Evolutionary conservation across 2,329 filamentous ascomycete genomes (phyloP).

Genomic region (Pyricularia sp.): DNA sequence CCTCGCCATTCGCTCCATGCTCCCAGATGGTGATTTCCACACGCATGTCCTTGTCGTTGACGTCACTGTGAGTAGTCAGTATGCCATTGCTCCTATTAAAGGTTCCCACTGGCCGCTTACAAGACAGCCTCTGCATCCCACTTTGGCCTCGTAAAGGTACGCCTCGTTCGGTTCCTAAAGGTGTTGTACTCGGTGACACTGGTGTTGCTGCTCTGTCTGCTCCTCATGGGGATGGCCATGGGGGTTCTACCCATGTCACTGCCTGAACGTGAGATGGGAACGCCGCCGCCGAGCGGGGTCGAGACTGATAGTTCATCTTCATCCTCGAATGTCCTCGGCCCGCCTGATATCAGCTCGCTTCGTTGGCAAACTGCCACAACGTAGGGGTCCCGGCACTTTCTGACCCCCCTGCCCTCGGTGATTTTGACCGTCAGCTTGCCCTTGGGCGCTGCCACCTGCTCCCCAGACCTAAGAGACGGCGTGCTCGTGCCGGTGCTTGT

Average conservation of each 20-base stretch:
- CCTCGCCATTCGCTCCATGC: slow-evolving; percentile 66
- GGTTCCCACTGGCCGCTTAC: slow-evolving; percentile 44
- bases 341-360: slow-evolving; percentile 90
- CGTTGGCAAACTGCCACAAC: slow-evolving; percentile 95
- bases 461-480: slow-evolving; percentile 35
- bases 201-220: slow-evolving; percentile 92
- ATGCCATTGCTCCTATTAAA: neutral
- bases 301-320: slow-evolving; percentile 39
- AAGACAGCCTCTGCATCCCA: slow-evolving; percentile 96
- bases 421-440: slow-evolving; percentile 90
- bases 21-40: slow-evolving; percentile 94
- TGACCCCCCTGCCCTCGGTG: slow-evolving; percentile 71
- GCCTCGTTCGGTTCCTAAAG: slow-evolving; percentile 47
- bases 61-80: slow-evolving; percentile 54
- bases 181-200: slow-evolving; percentile 61
- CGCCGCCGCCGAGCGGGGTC: slow-evolving; percentile 37
- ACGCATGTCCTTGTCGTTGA: slow-evolving; percentile 82
- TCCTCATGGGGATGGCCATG: slow-evolving; percentile 95
- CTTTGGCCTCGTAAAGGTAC: slow-evolving; percentile 69
- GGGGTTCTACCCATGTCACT: slow-evolving; percentile 73
- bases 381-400: slow-evolving; percentile 81
- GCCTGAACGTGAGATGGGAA: slow-evolving; percentile 55
- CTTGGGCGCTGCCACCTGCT: slow-evolving; percentile 62
- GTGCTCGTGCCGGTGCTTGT: slow-evolving; percentile 41
- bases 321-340: slow-evolving; percentile 56